Conservation (phyloP, 768 basidiomycete species). For the Amanita polypyramis region DNA sequence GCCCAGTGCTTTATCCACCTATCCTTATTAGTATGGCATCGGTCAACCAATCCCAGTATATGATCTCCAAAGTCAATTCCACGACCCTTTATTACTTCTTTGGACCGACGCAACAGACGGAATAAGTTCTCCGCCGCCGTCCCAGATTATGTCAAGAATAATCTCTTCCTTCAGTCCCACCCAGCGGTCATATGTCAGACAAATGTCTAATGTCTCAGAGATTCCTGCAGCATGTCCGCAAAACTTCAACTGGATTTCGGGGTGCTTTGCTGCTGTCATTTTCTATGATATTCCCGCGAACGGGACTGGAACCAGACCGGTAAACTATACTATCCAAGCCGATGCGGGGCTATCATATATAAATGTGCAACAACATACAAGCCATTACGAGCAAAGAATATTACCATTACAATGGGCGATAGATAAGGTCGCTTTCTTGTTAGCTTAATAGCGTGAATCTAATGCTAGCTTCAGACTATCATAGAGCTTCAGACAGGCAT, state of each 20-base stretch:
- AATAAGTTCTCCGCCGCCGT: conserved; percentile 40
- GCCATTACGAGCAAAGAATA: conserved; percentile 58
- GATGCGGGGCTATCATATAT: conserved; percentile 57
- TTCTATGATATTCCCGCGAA: conserved; percentile 48
- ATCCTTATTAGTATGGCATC: conserved; percentile 43
- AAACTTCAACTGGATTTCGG: conserved; percentile 61
- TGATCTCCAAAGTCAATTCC: conserved; percentile 37
- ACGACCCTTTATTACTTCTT: conserved; percentile 39
- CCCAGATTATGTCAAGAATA: conserved; percentile 49
- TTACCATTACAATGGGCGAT: conserved; percentile 72
- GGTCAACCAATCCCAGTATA: conserved; percentile 43
- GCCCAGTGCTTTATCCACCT: not conserved
- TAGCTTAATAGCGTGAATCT: not conserved
- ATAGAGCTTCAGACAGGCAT: conserved; percentile 57
- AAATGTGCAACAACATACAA: conserved; percentile 53
- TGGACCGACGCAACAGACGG: conserved; percentile 66
- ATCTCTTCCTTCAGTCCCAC: conserved; percentile 36
- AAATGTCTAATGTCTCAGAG: conserved; percentile 34
- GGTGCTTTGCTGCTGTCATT: conserved; percentile 58
- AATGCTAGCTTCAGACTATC: conserved; percentile 40
- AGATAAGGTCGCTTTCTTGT: conserved; percentile 39
- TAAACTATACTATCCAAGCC: conserved; percentile 63
- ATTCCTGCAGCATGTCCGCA: conserved; percentile 54
- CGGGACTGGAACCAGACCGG: conserved; percentile 18
- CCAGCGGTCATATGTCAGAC: conserved; percentile 39